Evolutionary conservation across 1,284 basidiomycete species (phyloP).

Genomic region (Anthracocystis walkeri): DNA sequence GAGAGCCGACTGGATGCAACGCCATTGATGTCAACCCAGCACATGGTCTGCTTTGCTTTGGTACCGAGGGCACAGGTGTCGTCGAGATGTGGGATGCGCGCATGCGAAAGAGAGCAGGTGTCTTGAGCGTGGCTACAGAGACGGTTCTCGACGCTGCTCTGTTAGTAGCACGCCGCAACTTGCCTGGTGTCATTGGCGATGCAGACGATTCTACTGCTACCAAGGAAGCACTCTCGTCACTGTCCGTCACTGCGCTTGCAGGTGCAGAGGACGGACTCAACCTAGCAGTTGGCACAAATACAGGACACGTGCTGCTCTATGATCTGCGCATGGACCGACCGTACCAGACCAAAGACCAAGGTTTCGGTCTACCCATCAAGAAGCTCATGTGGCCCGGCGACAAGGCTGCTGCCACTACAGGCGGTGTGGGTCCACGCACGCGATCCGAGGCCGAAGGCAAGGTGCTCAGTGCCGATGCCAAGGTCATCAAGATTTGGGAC

Average conservation of each 20-base stretch:
- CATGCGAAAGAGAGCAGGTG: constrained; percentile 80
- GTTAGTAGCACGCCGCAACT: constrained; percentile 68
- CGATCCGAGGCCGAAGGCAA: constrained; percentile 71
- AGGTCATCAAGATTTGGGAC: constrained; percentile 73
- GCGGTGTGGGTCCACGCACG: constrained; percentile 77
- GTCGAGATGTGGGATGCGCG: constrained; percentile 97
- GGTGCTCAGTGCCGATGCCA: constrained; percentile 65
- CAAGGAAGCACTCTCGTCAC: constrained; percentile 64
- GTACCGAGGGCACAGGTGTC: constrained; percentile 80
- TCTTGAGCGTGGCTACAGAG: constrained; percentile 79
- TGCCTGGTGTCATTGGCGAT: constrained; percentile 63
- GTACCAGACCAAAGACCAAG: constrained; percentile 93
- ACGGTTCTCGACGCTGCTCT: constrained; percentile 64
- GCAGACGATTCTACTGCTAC: constrained; percentile 60
- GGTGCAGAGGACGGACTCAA: constrained; percentile 85
- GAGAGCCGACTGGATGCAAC: constrained; percentile 81
- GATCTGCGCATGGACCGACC: constrained; percentile 87
- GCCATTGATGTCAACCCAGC: constrained; percentile 91
- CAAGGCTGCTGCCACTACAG: constrained; percentile 71
- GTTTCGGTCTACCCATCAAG: constrained; percentile 91
- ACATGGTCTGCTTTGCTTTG: constrained; percentile 90
- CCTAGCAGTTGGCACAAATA: constrained; percentile 92
- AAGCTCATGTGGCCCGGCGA: constrained; percentile 89
- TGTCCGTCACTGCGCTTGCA: constrained; percentile 84
- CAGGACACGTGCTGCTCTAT: constrained; percentile 93